phyloP scores from a whole-genome alignment of 2,329 filamentous ascomycete species.

The Tricladium varicosporioides region DNA sequence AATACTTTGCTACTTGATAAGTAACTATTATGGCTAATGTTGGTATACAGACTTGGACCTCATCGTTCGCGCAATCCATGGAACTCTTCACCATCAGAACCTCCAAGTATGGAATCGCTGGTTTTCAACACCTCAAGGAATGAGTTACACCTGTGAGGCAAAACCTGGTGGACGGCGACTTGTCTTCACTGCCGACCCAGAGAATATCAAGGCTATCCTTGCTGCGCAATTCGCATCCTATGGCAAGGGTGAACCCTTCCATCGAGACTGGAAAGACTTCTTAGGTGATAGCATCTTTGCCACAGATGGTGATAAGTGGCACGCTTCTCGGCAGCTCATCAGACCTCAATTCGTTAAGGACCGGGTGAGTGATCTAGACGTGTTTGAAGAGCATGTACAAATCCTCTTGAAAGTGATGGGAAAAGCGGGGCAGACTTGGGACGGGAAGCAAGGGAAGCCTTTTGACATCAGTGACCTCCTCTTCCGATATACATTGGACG shows the following conservation, averaged over 20 bases:
- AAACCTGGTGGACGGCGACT: conserved; percentile 22
- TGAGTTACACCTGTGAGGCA: conserved; percentile 58
- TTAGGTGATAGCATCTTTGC: conserved; percentile 76
- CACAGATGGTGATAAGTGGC: conserved; percentile 78
- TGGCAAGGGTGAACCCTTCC: conserved; percentile 76
- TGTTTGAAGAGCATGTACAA: conserved; percentile 77
- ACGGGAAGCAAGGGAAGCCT: conserved; percentile 54
- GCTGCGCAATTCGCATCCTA: conserved; percentile 83
- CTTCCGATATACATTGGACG: conserved; percentile 82
- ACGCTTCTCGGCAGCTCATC: conserved; percentile 75
- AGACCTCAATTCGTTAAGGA: conserved; percentile 85
- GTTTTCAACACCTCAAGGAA: conserved; percentile 43
- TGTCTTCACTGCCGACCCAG: conserved; percentile 76
- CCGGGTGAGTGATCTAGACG: conserved; percentile 76
- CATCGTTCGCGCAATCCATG: conserved; percentile 53
- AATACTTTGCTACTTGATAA: conserved; percentile 17
- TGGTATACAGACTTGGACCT: conserved; percentile 61
- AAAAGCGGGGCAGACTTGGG: conserved; percentile 46
- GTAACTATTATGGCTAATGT: background rate
- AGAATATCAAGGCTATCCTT: conserved; percentile 90
- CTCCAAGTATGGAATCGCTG: conserved; percentile 58
- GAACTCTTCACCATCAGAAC: conserved; percentile 52
- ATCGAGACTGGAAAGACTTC: conserved; percentile 71
- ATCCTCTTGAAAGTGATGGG: conserved; percentile 68
- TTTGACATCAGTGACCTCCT: conserved; percentile 75